These are phyloP conservation scores for Monilinia aucupariae DNA, from an alignment of 2,329 filamentous ascomycete species.

Conservation along the genomic window DNA sequence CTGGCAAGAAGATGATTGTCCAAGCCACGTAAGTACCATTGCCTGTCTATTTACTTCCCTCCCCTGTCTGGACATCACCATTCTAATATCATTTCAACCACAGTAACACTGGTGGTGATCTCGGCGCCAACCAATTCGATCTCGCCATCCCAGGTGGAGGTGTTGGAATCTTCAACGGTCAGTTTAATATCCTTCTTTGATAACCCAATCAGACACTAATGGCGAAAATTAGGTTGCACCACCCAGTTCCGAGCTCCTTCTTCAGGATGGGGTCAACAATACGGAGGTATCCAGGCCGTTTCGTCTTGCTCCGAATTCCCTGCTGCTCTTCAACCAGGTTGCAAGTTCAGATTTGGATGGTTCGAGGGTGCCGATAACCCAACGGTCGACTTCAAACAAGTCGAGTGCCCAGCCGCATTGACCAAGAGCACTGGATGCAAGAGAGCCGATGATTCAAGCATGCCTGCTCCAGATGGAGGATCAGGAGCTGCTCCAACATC, in stretches of 20 bases:
- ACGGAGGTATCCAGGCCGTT: conserved; percentile 43
- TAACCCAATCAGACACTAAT: background rate
- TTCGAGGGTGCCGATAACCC: conserved; percentile 47
- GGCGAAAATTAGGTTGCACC: conserved; percentile 37
- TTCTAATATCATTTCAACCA: background rate
- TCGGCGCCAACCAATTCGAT: conserved; percentile 55
- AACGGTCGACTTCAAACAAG: conserved; percentile 41
- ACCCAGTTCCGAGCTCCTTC: conserved; percentile 42
- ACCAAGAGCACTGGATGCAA: conserved; percentile 41
- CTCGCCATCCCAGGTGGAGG: conserved; percentile 51
- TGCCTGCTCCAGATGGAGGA: conserved; percentile 10
- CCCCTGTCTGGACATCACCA: accelerated
- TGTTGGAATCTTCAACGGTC: conserved; percentile 47
- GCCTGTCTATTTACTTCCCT: background rate
- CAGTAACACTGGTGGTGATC: conserved; percentile 53
- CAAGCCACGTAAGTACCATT: conserved; percentile 37
- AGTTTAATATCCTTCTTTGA: background rate
- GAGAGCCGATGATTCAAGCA: conserved; percentile 23
- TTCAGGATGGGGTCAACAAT: conserved; percentile 42
- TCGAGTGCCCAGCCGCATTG: conserved; percentile 44
- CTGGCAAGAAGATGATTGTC: conserved; percentile 58
- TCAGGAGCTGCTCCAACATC: background rate
- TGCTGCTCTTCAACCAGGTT: conserved; percentile 40
- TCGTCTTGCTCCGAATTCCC: conserved; percentile 43
- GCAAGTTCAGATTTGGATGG: conserved; percentile 51